phyloP scores from a whole-genome alignment of 2,329 filamentous ascomycete species.

The Aspergillus nomiae region DNA sequence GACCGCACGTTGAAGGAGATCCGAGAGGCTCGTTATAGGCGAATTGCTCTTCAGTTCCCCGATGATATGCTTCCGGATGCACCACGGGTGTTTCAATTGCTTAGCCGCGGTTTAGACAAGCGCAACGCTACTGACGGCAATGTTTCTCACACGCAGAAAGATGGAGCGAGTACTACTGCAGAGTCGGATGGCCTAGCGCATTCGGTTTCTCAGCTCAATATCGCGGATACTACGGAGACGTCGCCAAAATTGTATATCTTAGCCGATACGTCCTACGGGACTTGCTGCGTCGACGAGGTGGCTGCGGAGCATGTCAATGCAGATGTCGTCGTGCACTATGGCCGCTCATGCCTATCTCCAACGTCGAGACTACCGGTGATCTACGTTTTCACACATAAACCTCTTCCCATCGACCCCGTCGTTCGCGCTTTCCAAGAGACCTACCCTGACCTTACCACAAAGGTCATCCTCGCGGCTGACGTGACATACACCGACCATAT shows the following conservation, averaged over 20 bases:
- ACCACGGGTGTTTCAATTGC: constrained; percentile 71
- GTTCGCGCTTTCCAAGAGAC: constrained; percentile 65
- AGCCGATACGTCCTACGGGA: constrained; percentile 93
- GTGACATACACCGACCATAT: constrained; percentile 83
- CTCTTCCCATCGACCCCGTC: constrained; percentile 64
- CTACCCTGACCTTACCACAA: constrained; percentile 65
- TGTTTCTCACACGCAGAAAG: constrained; percentile 13
- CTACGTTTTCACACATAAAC: constrained; percentile 81
- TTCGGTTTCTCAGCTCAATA: constrained; percentile 29
- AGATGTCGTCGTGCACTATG: constrained; percentile 92
- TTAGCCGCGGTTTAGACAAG: constrained; percentile 56
- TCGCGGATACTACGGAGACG: constrained; percentile 24
- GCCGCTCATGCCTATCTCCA: constrained; percentile 86
- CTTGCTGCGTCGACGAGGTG: constrained; percentile 96
- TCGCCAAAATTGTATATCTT: constrained; percentile 71
- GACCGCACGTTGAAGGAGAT: constrained; percentile 77
- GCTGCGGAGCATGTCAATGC: constrained; percentile 92
- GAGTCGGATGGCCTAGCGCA: constrained; percentile 24
- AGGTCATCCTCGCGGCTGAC: constrained; percentile 82
- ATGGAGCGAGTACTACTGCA: constrained; percentile 12
- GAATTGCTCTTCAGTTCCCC: constrained; percentile 91
- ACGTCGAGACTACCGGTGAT: constrained; percentile 85
- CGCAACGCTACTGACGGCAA: constrained; percentile 21
- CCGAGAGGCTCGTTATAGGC: constrained; percentile 67
- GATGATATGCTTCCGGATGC: constrained; percentile 90